Evolutionary conservation across 768 basidiomycete genomes (phyloP).

Genomic region (Trametes cubensis): DNA sequence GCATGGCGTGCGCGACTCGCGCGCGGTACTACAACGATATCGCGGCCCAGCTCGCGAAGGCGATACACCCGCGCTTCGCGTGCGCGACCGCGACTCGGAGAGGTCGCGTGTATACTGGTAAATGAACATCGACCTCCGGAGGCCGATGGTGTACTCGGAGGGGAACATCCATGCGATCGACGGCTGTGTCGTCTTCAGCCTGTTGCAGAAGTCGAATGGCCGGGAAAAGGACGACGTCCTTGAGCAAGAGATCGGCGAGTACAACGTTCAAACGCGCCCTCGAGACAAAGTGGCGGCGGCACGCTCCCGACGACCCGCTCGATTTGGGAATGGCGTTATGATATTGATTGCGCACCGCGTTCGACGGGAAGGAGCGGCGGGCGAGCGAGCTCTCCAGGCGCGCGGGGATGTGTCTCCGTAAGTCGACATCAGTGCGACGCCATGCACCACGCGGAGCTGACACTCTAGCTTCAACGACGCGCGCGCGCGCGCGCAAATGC

Average conservation of each 20-base stretch:
- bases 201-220: constrained; percentile 28
- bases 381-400: constrained; percentile 27
- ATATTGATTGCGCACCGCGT: constrained; percentile 35
- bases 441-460: neutral
- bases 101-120: constrained; percentile 36
- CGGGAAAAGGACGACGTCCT: constrained; percentile 22
- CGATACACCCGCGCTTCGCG: constrained; percentile 35
- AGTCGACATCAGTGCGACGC: constrained; percentile 2
- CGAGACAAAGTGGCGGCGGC: constrained; percentile 29
- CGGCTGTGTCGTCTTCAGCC: constrained; percentile 33
- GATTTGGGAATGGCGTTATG: constrained; percentile 38
- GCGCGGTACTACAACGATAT: constrained; percentile 32
- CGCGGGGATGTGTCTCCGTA: constrained; percentile 27
- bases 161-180: constrained; percentile 37
- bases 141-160: constrained; percentile 32
- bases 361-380: constrained; percentile 31
- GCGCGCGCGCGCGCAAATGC: neutral
- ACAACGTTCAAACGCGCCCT: constrained; percentile 33
- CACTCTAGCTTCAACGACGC: neutral
- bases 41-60: constrained; percentile 32
- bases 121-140: constrained; percentile 32
- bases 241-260: constrained; percentile 28
- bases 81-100: constrained; percentile 21
- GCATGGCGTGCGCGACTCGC: constrained; percentile 30
- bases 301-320: constrained; percentile 32